These are phyloP conservation scores for Chaetomium olivaceum DNA, from an alignment of 2,329 filamentous ascomycete genomes.

Conservation along the genomic window DNA sequence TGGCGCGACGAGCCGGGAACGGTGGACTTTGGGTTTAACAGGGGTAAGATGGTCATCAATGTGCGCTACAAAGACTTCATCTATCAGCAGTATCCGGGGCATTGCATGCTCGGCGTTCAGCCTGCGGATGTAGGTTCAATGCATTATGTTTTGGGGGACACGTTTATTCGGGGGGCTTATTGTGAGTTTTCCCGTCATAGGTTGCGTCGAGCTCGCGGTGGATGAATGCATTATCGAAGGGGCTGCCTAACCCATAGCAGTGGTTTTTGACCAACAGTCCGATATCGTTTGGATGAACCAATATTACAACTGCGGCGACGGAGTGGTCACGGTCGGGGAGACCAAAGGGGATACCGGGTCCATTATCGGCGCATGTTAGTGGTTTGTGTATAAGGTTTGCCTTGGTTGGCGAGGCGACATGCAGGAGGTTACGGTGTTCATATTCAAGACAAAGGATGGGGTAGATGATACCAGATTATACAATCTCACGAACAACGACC, in stretches of 20 bases:
- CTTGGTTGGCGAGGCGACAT: not conserved
- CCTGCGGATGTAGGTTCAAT: constrained; percentile 37
- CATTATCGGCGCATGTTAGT: constrained; percentile 38
- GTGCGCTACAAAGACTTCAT: constrained; percentile 50
- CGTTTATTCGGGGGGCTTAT: constrained; percentile 43
- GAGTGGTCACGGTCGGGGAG: constrained; percentile 39
- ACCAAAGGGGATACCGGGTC: constrained; percentile 37
- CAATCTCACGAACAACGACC: not conserved
- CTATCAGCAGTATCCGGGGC: constrained; percentile 36
- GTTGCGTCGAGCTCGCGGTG: not conserved
- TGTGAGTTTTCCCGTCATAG: constrained; percentile 32
- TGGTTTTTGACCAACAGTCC: constrained; percentile 44
- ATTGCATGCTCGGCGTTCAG: constrained; percentile 42
- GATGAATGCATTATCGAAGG: not conserved
- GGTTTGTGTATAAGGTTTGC: not conserved
- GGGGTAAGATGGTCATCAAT: constrained; percentile 44
- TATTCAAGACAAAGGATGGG: not conserved
- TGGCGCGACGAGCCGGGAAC: constrained; percentile 43
- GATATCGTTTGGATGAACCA: constrained; percentile 43
- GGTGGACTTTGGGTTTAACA: constrained; percentile 49
- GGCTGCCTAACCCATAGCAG: constrained; percentile 30
- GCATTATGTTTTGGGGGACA: constrained; percentile 42
- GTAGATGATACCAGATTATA: not conserved
- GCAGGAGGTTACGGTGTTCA: not conserved
- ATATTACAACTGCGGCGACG: constrained; percentile 42